Evolutionary conservation across 495 filamentous ascomycete species (phyloP).

Genomic region (Letharia lupina): DNA sequence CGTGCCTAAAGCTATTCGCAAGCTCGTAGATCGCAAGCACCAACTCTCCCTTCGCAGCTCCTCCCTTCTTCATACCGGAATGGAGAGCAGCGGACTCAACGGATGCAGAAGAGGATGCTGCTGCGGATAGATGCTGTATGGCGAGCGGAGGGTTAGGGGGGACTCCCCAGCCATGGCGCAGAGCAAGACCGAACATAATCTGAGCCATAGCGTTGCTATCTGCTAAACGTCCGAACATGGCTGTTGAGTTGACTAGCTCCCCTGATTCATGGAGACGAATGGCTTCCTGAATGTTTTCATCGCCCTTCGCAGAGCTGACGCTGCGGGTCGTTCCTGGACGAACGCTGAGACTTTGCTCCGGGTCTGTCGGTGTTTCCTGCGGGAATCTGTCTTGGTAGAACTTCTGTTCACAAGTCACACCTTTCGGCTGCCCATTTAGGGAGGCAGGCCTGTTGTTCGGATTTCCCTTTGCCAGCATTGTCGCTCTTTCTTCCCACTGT

Average conservation of each 20-base stretch:
- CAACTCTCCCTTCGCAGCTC: constrained; percentile 91
- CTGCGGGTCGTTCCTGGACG: constrained; percentile 21
- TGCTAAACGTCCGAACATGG: constrained; percentile 79
- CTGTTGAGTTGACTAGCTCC: constrained; percentile 54
- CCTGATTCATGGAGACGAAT: constrained; percentile 88
- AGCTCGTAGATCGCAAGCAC: constrained; percentile 93
- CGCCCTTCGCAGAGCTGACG: constrained; percentile 35
- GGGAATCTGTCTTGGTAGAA: background rate
- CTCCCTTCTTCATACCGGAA: constrained; percentile 85
- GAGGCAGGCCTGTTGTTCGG: constrained; percentile 26
- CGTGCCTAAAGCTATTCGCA: constrained; percentile 92
- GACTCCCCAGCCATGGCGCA: constrained; percentile 94
- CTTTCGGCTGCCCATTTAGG: constrained; percentile 5
- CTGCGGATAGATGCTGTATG: constrained; percentile 73
- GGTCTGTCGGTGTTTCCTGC: constrained; percentile 1
- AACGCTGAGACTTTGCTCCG: constrained; percentile 9
- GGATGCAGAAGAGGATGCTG: constrained; percentile 82
- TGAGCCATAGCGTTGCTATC: constrained; percentile 91
- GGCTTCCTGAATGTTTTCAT: constrained; percentile 85
- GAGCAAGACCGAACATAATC: constrained; percentile 88
- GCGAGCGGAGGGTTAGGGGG: constrained; percentile 60
- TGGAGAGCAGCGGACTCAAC: constrained; percentile 76
- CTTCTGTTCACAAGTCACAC: background rate
- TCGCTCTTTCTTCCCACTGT: constrained; percentile 83
- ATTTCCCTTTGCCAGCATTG: constrained; percentile 67